phyloP scores from a whole-genome alignment of 257 asterid genomes.

The Anisodus acutangulus region DNA sequence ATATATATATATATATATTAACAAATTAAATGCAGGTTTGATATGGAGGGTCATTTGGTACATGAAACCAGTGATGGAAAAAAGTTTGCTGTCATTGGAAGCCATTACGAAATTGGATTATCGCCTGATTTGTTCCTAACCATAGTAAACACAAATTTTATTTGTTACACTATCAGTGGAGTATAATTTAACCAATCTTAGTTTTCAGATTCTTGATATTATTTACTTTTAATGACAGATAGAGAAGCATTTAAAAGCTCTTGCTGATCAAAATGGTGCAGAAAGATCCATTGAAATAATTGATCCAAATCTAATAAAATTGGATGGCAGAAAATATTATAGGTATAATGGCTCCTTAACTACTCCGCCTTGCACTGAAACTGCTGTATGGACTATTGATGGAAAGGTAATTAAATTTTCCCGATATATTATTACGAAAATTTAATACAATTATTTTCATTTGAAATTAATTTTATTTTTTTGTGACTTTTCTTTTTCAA shows the following conservation, averaged over 20 bases:
- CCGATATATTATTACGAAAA: background rate
- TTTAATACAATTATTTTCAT: background rate
- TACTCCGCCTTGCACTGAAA: slow-evolving; percentile 66
- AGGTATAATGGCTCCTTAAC: slow-evolving; percentile 73
- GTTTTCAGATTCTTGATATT: background rate
- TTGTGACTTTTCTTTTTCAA: background rate
- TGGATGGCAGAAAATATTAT: slow-evolving; percentile 53
- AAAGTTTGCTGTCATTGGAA: slow-evolving; percentile 23
- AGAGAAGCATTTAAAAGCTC: slow-evolving; percentile 33
- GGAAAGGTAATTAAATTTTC: slow-evolving; percentile 42
- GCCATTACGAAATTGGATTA: slow-evolving; percentile 44
- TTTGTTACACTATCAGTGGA: background rate
- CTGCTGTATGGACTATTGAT: slow-evolving; percentile 55
- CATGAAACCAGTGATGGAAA: background rate
- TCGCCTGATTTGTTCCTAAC: slow-evolving; percentile 1
- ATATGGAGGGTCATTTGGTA: slow-evolving; percentile 28
- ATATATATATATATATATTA: no score
- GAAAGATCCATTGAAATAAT: slow-evolving; percentile 40
- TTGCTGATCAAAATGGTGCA: slow-evolving; percentile 27
- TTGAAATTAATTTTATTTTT: background rate
- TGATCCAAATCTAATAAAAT: slow-evolving; percentile 46
- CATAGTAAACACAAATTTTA: background rate
- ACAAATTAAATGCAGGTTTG: slow-evolving; percentile 10
- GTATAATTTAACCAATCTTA: background rate
- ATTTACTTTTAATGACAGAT: slow-evolving; percentile 38